These are phyloP conservation scores for Trichothecium roseum DNA, from an alignment of 2,329 filamentous ascomycete genomes.

Conservation along the genomic window DNA sequence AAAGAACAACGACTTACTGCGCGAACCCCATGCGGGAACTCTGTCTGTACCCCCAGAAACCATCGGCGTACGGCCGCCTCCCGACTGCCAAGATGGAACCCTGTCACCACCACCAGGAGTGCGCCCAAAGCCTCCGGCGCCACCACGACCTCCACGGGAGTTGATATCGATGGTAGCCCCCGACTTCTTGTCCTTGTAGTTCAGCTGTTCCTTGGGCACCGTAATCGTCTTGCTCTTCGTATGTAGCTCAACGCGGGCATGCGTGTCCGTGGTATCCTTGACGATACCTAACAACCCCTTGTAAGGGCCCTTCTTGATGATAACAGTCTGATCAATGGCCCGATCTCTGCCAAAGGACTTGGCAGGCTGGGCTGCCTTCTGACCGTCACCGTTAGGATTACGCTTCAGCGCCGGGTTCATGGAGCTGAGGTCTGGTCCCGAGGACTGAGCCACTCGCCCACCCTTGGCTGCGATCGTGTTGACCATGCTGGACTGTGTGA, in stretches of 20 bases:
- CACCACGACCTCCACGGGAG: conserved; percentile 33
- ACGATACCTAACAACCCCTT: conserved; percentile 93
- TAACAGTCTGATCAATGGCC: conserved; percentile 83
- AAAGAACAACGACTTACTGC: conserved; percentile 42
- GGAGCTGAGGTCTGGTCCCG: conserved; percentile 70
- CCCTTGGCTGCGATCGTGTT: conserved; percentile 91
- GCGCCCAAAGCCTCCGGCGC: conserved; percentile 22
- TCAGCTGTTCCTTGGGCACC: conserved; percentile 70
- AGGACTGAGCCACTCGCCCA: conserved; percentile 52
- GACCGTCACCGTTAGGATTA: conserved; percentile 45
- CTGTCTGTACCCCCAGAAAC: conserved; percentile 49
- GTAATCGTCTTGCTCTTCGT: conserved; percentile 89
- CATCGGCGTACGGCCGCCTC: conserved; percentile 59
- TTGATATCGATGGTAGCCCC: conserved; percentile 69
- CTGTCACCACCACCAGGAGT: conserved; percentile 29
- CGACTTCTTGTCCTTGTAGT: conserved; percentile 74
- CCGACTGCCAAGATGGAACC: conserved; percentile 49
- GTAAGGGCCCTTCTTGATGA: conserved; percentile 75
- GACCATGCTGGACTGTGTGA: conserved; percentile 75
- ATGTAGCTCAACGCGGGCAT: conserved; percentile 85
- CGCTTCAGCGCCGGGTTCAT: conserved; percentile 89
- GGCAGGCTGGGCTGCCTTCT: conserved; percentile 45
- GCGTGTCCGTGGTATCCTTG: conserved; percentile 80
- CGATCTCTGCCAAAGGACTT: conserved; percentile 72
- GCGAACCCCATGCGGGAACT: conserved; percentile 67